A percentile compares a stretch with the other conserved stretches of the same genome.
Conservation (phyloP, 805 yeast genomes). For the Scheffersomyces coipomensis region DNA sequence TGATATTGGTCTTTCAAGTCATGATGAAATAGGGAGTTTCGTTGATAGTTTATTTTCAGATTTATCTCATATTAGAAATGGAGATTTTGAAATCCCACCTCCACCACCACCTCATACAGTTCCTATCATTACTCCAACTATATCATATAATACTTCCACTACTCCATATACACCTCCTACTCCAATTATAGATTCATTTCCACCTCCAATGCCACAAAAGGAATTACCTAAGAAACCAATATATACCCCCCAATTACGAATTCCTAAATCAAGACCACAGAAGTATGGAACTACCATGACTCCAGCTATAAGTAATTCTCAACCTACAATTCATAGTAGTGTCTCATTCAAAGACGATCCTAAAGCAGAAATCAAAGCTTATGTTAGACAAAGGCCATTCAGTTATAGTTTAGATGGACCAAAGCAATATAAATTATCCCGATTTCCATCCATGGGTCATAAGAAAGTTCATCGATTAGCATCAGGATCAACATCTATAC, state of each 20-base stretch:
- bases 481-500: not conserved
- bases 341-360: not conserved
- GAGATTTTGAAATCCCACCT: not conserved
- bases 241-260: not conserved
- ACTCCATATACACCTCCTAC: no score
- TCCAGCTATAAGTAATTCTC: not conserved
- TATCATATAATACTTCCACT: not conserved
- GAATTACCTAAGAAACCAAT: not conserved
- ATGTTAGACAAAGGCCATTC: conserved; percentile 25
- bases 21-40: conserved; percentile 4
- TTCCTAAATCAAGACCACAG: not conserved
- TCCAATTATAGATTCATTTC: no score
- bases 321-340: not conserved
- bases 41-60: conserved; percentile 11
- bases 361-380: conserved; percentile 2
- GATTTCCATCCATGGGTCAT: conserved; percentile 1
- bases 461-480: not conserved
- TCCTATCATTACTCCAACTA: not conserved
- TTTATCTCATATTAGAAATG: not conserved
- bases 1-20: not conserved
- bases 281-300: not conserved
- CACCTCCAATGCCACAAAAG: not conserved
- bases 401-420: conserved; percentile 24
- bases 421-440: conserved; percentile 15
- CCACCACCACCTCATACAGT: conserved; percentile 2